phyloP scores from a whole-genome alignment of 2,329 filamentous ascomycete genomes.

The Cytospora piceae region DNA sequence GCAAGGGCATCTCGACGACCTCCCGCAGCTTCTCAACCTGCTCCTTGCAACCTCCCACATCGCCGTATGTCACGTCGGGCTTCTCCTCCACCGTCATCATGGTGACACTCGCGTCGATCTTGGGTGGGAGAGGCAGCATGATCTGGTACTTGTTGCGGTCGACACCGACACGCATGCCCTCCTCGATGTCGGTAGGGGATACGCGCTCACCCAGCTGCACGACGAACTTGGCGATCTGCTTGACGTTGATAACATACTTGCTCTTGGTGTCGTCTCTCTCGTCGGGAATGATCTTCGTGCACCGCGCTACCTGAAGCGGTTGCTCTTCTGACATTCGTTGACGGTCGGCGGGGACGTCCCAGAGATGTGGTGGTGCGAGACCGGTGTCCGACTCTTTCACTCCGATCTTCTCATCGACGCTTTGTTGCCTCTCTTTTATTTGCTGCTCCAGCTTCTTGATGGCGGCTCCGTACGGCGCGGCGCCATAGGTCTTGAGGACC shows the following conservation, averaged over 20 bases:
- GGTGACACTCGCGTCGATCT: conserved; percentile 98
- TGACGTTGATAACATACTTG: conserved; percentile 99
- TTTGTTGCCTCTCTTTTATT: conserved; percentile 98
- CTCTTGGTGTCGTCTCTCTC: conserved; percentile 96
- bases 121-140: conserved; percentile 90
- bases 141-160: conserved; percentile 99
- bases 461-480: conserved; percentile 89
- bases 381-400: conserved; percentile 97
- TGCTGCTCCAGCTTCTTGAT: conserved; percentile 98
- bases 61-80: conserved; percentile 97
- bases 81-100: conserved; percentile 99
- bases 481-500: conserved; percentile 98
- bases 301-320: conserved; percentile 93
- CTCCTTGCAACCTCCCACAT: conserved; percentile 98
- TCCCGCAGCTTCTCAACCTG: conserved; percentile 99
- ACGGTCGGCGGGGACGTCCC: conserved; percentile 96
- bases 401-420: conserved; percentile 98
- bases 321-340: conserved; percentile 99
- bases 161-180: conserved; percentile 98
- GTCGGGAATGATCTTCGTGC: conserved; percentile 98
- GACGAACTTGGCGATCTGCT: conserved; percentile 99
- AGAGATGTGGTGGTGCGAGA: conserved; percentile 95
- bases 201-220: conserved; percentile 97
- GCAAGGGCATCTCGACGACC: conserved; percentile 96
- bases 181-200: conserved; percentile 97